Base-by-base conservation (phyloP, 1,139 yeast genomes). In the Zygoascus hellenicus region DNA sequence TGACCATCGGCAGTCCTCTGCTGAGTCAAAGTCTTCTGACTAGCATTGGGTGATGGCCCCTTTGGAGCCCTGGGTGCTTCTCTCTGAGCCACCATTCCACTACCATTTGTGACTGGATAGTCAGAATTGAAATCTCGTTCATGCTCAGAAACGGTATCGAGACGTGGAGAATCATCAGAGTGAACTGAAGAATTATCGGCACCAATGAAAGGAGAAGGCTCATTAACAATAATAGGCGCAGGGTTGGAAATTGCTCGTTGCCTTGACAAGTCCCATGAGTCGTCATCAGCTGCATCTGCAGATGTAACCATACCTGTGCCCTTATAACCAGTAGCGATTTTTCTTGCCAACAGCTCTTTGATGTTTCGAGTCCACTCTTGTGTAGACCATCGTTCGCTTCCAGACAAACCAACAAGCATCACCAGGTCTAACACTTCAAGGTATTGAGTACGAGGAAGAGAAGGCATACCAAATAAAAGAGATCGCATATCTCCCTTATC, bases 401-500 rank as follows among this genome's bases (percentile, higher is more conserved):
- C 63, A 7, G 72, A 64, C 31, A 71, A 63, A 0, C 75, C 64
- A 1, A 62, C 65, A 26, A 80, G 59, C 51, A 71, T 63, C 32
- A 71, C 58, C 32, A 81, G 58, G 53, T 83, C 90, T 22, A 75
- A 72, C 3, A 78, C 72, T 49, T 79, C 81, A 40, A 90, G 71
- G 65, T 90, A 92, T 63, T 90, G 95, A 14, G 88, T 86, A 54
- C 78, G 78, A 0, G 97, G 97, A 53, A 90, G 72, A 2, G 92
- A 86, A 0, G 98, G 98, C 62, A 92, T 76, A 2, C 95, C 97
- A 68, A 89, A 92, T 50, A 92, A 72, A 49, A 92, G 70, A 5
- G 96, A 87, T 26, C 80, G 76, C 38, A 80, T 71, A 62, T 90
- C 97, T 22, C 77, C 71, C 63, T 94, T 84, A 65, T 88, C 94